phyloP scores from a whole-genome alignment of 768 basidiomycete genomes.

The Xerocomellus amylosporus region DNA sequence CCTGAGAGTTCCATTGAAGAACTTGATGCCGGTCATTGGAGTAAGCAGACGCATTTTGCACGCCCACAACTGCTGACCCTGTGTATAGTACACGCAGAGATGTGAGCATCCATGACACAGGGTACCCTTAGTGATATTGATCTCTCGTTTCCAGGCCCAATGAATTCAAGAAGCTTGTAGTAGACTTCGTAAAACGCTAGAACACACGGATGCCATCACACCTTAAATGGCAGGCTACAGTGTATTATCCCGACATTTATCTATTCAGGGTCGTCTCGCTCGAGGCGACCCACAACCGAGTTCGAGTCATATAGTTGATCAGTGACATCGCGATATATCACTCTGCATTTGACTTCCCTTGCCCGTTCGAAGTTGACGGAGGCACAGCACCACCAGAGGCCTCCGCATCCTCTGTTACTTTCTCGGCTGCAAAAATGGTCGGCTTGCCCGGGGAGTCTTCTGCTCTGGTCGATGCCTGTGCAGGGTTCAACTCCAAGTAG shows the following conservation, averaged over 20 bases:
- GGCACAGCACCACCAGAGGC: background rate
- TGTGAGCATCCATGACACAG: conserved; percentile 33
- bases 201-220: background rate
- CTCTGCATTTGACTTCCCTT: background rate
- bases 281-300: background rate
- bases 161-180: conserved; percentile 48
- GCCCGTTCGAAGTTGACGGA: background rate
- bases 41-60: conserved; percentile 38
- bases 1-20: conserved; percentile 60
- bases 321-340: background rate
- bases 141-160: conserved; percentile 40
- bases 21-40: conserved; percentile 86
- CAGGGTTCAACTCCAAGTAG: conserved; percentile 30
- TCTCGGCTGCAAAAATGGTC: conserved; percentile 9
- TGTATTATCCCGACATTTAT: background rate
- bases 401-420: conserved; percentile 3
- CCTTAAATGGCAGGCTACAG: background rate
- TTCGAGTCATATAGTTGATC: background rate
- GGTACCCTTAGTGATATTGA: background rate
- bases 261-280: background rate
- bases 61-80: conserved; percentile 4
- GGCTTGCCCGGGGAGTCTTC: conserved; percentile 27
- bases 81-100: conserved; percentile 73
- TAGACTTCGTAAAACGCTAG: conserved; percentile 27
- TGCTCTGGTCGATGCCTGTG: conserved; percentile 28